Conservation (phyloP, 1,139 yeast species). For the Suhomyces ambrosiae region DNA sequence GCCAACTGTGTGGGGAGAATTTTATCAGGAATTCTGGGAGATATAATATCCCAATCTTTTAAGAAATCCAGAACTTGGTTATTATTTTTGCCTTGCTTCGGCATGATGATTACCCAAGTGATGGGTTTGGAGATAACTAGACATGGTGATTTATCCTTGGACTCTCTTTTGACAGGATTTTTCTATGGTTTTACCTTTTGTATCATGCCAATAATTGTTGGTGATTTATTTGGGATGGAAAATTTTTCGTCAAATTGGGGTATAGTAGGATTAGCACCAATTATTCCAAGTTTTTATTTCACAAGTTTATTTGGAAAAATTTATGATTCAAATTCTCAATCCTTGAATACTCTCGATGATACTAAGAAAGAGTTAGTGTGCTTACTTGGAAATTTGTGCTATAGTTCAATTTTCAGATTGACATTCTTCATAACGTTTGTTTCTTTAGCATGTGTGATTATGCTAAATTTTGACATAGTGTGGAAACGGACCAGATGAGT, state of each 20-base stretch:
- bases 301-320: conserved; percentile 54
- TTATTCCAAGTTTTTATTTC: conserved; percentile 51
- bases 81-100: conserved; percentile 47
- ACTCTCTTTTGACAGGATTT: conserved; percentile 52
- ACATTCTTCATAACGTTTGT: conserved; percentile 25
- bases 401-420: conserved; percentile 41
- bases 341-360: background rate
- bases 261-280: conserved; percentile 54
- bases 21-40: conserved; percentile 55
- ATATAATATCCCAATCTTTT: conserved; percentile 47
- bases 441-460: conserved; percentile 14
- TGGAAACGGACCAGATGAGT: background rate
- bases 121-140: conserved; percentile 35
- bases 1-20: conserved; percentile 59
- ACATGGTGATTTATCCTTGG: conserved; percentile 34
- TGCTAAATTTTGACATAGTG: conserved; percentile 9
- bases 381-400: conserved; percentile 44
- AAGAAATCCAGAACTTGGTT: conserved; percentile 48
- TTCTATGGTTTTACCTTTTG: conserved; percentile 63
- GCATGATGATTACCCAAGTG: conserved; percentile 44
- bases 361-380: conserved; percentile 26
- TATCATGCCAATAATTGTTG: conserved; percentile 58
- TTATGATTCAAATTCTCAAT: conserved; percentile 47
- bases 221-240: conserved; percentile 58
- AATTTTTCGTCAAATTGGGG: conserved; percentile 63